phyloP scores from a whole-genome alignment of 495 filamentous ascomycete genomes.

The Podospora anserina region DNA sequence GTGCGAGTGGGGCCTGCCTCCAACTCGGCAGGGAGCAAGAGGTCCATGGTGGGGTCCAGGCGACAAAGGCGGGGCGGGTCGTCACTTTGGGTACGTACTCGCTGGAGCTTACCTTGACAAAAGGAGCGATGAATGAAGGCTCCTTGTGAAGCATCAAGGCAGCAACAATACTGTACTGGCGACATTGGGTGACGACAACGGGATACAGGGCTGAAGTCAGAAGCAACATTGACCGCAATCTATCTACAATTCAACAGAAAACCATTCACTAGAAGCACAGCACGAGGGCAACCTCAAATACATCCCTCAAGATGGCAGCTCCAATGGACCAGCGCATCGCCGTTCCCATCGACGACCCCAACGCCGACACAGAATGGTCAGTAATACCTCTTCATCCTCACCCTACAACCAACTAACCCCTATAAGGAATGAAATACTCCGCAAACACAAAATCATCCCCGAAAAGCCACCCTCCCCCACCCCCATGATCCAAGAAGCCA shows the following conservation, averaged over 20 bases:
- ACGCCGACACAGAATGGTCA: conserved; percentile 98
- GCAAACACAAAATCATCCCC: conserved; percentile 91
- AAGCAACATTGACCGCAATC: background rate
- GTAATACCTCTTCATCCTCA: conserved; percentile 7
- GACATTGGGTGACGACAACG: background rate
- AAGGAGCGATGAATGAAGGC: background rate
- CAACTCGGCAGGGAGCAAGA: background rate
- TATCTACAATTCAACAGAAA: background rate
- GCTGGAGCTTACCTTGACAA: background rate
- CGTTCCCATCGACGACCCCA: conserved; percentile 90
- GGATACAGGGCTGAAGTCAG: background rate
- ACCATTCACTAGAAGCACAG: background rate
- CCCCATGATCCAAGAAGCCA: conserved; percentile 92
- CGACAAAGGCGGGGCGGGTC: background rate
- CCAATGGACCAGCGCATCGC: conserved; percentile 61
- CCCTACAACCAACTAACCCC: conserved; percentile 16
- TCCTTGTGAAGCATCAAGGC: background rate
- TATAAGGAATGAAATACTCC: conserved; percentile 94
- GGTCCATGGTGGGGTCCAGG: background rate
- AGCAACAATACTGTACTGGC: background rate
- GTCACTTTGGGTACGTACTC: background rate
- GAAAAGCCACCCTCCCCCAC: conserved; percentile 94
- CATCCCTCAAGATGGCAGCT: conserved; percentile 60
- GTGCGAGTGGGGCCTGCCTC: conserved; percentile 11
- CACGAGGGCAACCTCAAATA: background rate